These are phyloP conservation scores for Austropuccinia psidii DNA, from an alignment of 1,284 basidiomycete species.

Conservation along the genomic window DNA sequence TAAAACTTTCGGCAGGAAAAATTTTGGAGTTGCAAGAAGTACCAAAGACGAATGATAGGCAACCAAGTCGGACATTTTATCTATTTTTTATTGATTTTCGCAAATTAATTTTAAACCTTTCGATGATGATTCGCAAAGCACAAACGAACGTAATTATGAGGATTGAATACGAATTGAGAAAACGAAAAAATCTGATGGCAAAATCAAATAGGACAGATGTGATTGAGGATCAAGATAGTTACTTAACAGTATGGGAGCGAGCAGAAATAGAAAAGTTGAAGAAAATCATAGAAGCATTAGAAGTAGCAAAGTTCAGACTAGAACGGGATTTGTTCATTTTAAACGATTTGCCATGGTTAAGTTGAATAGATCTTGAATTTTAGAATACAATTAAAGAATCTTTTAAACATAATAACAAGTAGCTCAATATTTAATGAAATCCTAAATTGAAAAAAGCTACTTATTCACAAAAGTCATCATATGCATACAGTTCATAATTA, in stretches of 20 bases:
- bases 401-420: no score
- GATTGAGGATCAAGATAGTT: neutral
- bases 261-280: conserved; percentile 13
- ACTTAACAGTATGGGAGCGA: conserved; percentile 8
- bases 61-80: conserved; percentile 23
- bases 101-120: conserved; percentile 21
- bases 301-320: conserved; percentile 20
- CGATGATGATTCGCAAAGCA: conserved; percentile 18
- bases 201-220: conserved; percentile 23
- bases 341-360: conserved; percentile 29
- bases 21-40: conserved; percentile 31
- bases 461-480: no score
- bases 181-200: neutral
- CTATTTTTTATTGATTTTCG: conserved; percentile 29
- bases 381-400: no score
- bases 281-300: conserved; percentile 8
- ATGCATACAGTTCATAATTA: no score
- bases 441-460: no score
- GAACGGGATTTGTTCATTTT: conserved; percentile 31
- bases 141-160: conserved; percentile 11
- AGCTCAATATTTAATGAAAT: no score
- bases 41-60: conserved; percentile 27
- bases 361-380: no score
- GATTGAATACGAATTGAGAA: conserved; percentile 16
- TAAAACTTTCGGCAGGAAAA: conserved; percentile 16